These are phyloP conservation scores for Pseudocercospora fuligena DNA, from an alignment of 2,329 filamentous ascomycete genomes.

Conservation along the genomic window DNA sequence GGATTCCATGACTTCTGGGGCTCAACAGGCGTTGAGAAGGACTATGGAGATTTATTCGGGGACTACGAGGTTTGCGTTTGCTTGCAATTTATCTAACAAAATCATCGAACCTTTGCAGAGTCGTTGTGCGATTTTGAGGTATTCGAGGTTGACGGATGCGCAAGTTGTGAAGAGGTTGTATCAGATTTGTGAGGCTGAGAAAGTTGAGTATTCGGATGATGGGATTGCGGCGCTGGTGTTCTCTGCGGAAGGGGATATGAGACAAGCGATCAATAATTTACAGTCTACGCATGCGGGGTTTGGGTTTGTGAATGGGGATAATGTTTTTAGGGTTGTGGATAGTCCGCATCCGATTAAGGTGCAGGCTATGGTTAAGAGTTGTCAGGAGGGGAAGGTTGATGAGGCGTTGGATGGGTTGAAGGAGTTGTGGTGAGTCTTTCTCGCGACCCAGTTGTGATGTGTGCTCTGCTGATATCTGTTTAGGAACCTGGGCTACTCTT, in stretches of 20 bases:
- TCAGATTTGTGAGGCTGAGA: slow-evolving; percentile 91
- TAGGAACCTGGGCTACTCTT: slow-evolving; percentile 88
- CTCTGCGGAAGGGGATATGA: slow-evolving; percentile 97
- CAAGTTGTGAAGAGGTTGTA: slow-evolving; percentile 89
- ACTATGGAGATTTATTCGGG: slow-evolving; percentile 99
- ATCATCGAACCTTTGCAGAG: slow-evolving; percentile 99
- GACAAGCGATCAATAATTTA: slow-evolving; percentile 97
- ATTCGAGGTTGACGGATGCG: slow-evolving; percentile 86
- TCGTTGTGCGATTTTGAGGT: slow-evolving; percentile 92
- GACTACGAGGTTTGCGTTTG: slow-evolving; percentile 95
- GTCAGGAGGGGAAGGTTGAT: slow-evolving; percentile 90
- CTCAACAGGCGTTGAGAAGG: slow-evolving; percentile 89
- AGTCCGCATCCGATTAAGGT: slow-evolving; percentile 97
- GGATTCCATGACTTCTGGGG: slow-evolving; percentile 94
- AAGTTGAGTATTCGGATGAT: slow-evolving; percentile 88
- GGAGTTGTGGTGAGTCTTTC: slow-evolving; percentile 75
- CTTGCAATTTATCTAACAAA: slow-evolving; percentile 98
- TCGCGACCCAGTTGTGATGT: too few relatives aligned
- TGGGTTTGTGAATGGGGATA: slow-evolving; percentile 95
- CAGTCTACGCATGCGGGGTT: slow-evolving; percentile 93
- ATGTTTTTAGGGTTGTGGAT: slow-evolving; percentile 97
- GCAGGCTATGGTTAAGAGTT: slow-evolving; percentile 97
- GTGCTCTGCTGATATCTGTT: slow-evolving; percentile 20
- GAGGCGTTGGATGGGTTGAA: slow-evolving; percentile 82
- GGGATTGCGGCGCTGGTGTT: slow-evolving; percentile 96